Base-by-base conservation (phyloP, 306 rosid genomes). In the Senna siamea region DNA sequence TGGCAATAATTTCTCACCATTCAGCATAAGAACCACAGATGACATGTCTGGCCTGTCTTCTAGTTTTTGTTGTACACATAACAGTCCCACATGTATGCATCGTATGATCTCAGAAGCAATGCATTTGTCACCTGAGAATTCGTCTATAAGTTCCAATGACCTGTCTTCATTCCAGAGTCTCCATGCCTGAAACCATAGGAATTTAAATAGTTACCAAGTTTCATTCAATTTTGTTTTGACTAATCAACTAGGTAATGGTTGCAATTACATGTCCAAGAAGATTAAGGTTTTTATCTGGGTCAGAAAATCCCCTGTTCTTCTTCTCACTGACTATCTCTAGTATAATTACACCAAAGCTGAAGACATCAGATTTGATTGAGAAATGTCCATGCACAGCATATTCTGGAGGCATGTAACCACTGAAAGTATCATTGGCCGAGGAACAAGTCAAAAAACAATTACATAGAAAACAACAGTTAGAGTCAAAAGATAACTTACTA, bases 201-300 rank as follows among this genome's bases (percentile, higher is more conserved):
- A 48, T 10, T 0, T 11, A 54, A n/a, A 7, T 53, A 32, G 61
- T 67, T 12, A 12, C 17, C 1, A 5, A 5, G 19, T 9, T 17
- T 17, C 4, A 51, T 4, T 1, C 7, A 15, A 23, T 38, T 59
- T 34, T 15, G 28, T 20, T 63, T 51, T 4, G 1, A 40, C 34
- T 22, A 22, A 11, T 28, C 9, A 57, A 57, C 61, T 9, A 48
- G 19, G 2, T 26, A 54, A 4, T 18, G 4, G 11, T 72, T 12
- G 3, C 12, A 34, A 60, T 73, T 47, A 74, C 72, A 74, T 64
- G 46, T 51, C 66, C 73, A 52, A 75, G 79, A 64, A 75, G 79
- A 43, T 64, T 64, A 34, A 38, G 73, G 4, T 4, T 19, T 14
- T 52, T 32, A 15, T 75, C n/a, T 23, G 56, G 66, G 55, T 53